phyloP scores from a whole-genome alignment of 345 rosid genomes.

The Dovyalis caffra region DNA sequence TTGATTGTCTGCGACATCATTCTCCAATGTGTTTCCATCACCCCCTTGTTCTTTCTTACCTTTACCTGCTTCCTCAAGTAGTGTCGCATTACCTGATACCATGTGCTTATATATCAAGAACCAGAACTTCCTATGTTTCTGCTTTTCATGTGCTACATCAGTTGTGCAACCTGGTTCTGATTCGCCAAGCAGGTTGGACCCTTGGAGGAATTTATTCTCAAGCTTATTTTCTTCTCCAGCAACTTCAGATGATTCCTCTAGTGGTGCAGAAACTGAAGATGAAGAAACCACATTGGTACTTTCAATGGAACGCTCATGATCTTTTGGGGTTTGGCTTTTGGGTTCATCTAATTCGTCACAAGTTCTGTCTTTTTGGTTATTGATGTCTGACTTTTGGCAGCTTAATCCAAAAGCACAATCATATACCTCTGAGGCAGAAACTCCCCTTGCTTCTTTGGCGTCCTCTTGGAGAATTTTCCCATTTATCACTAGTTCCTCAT shows the following conservation, averaged over 20 bases:
- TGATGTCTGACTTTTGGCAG: not conserved
- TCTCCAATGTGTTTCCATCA: slow-evolving; percentile 21
- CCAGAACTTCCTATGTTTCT: slow-evolving; percentile 41
- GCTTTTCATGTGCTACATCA: slow-evolving; percentile 41
- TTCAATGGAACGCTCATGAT: slow-evolving; percentile 2
- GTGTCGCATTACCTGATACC: slow-evolving; percentile 16
- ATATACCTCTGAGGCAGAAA: slow-evolving; percentile 16
- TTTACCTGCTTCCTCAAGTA: slow-evolving; percentile 8
- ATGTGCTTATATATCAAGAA: slow-evolving; percentile 33
- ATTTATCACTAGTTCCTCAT: slow-evolving; percentile 8
- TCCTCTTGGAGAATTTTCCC: slow-evolving; percentile 10
- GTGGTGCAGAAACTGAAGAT: slow-evolving; percentile 5
- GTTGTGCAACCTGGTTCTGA: slow-evolving; percentile 13
- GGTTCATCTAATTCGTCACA: slow-evolving; percentile 29
- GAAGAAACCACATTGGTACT: slow-evolving; percentile 1
- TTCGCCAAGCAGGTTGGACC: slow-evolving; percentile 22
- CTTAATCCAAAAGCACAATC: slow-evolving; percentile 10
- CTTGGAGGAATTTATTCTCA: slow-evolving; percentile 12
- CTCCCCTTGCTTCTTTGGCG: slow-evolving; percentile 2
- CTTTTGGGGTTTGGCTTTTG: slow-evolving; percentile 8
- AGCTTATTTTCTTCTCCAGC: slow-evolving; percentile 26
- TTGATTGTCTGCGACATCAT: slow-evolving; percentile 27
- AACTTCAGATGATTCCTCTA: slow-evolving; percentile 25
- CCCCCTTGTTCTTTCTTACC: slow-evolving; percentile 1
- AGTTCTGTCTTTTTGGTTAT: slow-evolving; percentile 5